phyloP scores from a whole-genome alignment of 345 rosid genomes.

The Balakata baccata region DNA sequence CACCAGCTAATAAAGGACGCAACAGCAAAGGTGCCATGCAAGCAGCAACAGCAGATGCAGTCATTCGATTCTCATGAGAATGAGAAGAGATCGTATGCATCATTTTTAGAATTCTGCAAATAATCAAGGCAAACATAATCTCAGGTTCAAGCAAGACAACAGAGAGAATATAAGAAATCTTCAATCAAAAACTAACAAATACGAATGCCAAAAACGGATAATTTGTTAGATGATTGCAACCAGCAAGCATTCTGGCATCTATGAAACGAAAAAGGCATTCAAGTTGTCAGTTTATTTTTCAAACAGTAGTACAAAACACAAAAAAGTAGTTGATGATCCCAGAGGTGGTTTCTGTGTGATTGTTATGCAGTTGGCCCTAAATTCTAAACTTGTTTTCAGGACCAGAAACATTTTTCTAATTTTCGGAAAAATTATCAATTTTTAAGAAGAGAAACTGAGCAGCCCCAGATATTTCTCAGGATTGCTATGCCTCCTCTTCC shows the following conservation, averaged over 20 bases:
- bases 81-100: constrained; percentile 80
- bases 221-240: not conserved
- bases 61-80: constrained; percentile 89
- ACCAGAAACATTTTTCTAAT: not conserved
- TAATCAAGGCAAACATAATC: constrained; percentile 19
- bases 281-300: not conserved
- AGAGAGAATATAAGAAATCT: constrained; percentile 11
- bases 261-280: not conserved
- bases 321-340: not conserved
- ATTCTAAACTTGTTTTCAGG: not conserved
- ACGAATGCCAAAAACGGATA: not conserved
- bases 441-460: not conserved
- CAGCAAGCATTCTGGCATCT: not conserved
- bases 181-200: constrained; percentile 14
- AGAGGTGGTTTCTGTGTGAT: not conserved
- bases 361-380: not conserved
- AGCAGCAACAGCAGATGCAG: constrained; percentile 95
- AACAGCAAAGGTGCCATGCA: constrained; percentile 99
- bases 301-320: no score
- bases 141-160: constrained; percentile 19
- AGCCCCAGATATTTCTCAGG: not conserved
- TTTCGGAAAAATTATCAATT: not conserved
- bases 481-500: not conserved
- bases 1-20: constrained; percentile 93
- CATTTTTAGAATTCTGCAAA: constrained; percentile 84